Evolutionary conservation across 2,329 filamentous ascomycete species (phyloP), one percentile per base, ranked within the genome.

Genomic region (Teratosphaeria gauchensis): DNA sequence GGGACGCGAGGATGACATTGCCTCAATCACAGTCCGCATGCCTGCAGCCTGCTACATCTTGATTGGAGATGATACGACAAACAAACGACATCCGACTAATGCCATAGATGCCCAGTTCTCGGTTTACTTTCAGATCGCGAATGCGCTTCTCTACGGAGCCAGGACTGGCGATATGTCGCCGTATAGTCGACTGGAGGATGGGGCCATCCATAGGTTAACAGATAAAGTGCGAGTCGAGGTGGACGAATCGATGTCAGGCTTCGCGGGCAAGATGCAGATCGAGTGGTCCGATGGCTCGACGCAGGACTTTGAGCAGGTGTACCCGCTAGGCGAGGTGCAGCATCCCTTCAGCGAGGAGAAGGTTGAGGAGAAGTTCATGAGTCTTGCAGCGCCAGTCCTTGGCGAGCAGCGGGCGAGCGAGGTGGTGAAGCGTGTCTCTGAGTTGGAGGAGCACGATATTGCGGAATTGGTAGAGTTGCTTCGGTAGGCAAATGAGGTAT

Each of bases 21-120:
- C 58, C 19, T 53, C 46, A 0, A 59, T 71, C 35, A 56, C 56
- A 28, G 51, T 68, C 21, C 60, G 56, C 21, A 66, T 69, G 62
- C 62, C 59, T 35, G 59, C 65, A 5, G 58, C 63, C 7, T 67
- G 64, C 51, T 64, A 65, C 53, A 58, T 64, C 55, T 62, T 73
- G 42, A 64, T 73, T 9, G 72, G 71, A n/a, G 68, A 69, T 21
- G 66, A 65, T 19, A 72, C 64, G 19, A 67, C 69, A 3, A 73
- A 72, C 58, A 73, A 74, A 54, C 63, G 71, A 30, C 71, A 72
- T 56, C 71, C 71, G 1, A 62, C 61, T 42, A 73, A 73, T 56
- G 62, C 66, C 56, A 70, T 73, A 52, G 71, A 73, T 57, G 71
- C 70, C 2, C 71, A 73, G 56, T 72, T 73, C 58, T 69, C 66